Evolutionary conservation across 2,329 filamentous ascomycete genomes (phyloP).

Genomic region (Cytospora piceicola): DNA sequence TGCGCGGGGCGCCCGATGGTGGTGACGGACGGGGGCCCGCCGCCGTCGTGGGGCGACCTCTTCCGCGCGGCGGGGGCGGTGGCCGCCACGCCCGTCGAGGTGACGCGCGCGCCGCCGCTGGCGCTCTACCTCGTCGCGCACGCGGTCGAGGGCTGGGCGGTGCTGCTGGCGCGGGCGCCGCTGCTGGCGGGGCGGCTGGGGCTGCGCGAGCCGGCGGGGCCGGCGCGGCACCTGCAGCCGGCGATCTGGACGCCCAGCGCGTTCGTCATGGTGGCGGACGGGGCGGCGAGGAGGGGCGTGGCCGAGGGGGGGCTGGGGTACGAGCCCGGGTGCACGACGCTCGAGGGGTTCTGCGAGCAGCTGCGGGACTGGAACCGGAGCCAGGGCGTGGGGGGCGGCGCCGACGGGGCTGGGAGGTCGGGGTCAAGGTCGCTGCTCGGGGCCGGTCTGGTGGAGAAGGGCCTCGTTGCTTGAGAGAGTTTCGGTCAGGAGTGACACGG

Average conservation of each 20-base stretch:
- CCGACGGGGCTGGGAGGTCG: neutral
- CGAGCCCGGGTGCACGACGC: conserved; percentile 40
- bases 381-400: conserved; percentile 11
- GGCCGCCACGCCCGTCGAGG: conserved; percentile 39
- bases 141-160: conserved; percentile 43
- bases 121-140: conserved; percentile 45
- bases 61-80: conserved; percentile 42
- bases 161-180: conserved; percentile 35
- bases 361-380: conserved; percentile 46
- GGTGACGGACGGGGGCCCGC: conserved; percentile 54
- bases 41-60: conserved; percentile 46
- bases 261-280: conserved; percentile 45
- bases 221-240: conserved; percentile 47
- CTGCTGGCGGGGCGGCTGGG: conserved; percentile 31
- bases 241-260: conserved; percentile 43
- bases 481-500: neutral
- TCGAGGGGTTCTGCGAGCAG: conserved; percentile 48
- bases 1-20: conserved; percentile 53
- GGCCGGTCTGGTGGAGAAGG: conserved; percentile 13
- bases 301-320: conserved; percentile 50
- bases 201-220: conserved; percentile 41
- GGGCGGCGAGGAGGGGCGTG: conserved; percentile 41
- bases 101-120: conserved; percentile 41
- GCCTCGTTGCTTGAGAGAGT: conserved; percentile 13
- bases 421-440: conserved; percentile 9